These are phyloP conservation scores for Apium graveolens DNA, from an alignment of 129 eudicot species.

Conservation along the genomic window DNA sequence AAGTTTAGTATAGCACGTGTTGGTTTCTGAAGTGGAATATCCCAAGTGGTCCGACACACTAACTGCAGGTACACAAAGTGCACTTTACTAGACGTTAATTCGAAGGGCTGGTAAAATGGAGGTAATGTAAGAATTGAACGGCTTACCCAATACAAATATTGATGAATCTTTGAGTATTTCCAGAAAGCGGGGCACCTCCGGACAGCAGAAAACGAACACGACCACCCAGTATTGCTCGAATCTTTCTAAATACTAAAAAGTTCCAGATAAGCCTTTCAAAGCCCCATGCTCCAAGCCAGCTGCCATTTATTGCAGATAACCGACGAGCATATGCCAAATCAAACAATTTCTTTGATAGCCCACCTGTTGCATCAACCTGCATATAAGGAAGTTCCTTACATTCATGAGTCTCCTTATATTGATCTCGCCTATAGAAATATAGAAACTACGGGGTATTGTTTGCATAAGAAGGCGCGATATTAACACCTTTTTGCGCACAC, in stretches of 20 bases:
- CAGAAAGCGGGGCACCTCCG: slow-evolving; percentile 95
- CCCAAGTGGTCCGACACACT: too few relatives aligned
- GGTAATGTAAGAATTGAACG: background rate
- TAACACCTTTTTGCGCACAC: slow-evolving; percentile 83
- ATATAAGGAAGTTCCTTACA: slow-evolving; percentile 17
- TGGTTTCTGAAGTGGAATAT: too few relatives aligned
- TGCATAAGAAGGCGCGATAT: background rate
- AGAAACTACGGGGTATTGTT: background rate
- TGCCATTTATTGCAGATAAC: slow-evolving; percentile 79
- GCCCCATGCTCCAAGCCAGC: slow-evolving; percentile 98
- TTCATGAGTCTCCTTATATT: background rate
- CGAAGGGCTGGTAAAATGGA: background rate
- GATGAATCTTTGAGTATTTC: slow-evolving; percentile 94
- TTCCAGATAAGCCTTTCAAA: slow-evolving; percentile 73
- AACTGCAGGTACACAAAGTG: too few relatives aligned
- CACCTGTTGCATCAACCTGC: slow-evolving; percentile 93
- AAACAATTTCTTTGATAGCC: slow-evolving; percentile 68
- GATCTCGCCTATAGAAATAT: slow-evolving; percentile 1
- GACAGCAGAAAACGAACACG: slow-evolving; percentile 80
- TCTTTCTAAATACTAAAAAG: slow-evolving; percentile 70
- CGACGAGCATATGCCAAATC: slow-evolving; percentile 71
- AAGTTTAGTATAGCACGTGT: too few relatives aligned
- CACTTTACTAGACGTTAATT: background rate
- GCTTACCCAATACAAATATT: slow-evolving; percentile 79
- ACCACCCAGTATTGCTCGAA: slow-evolving; percentile 90